Base-by-base conservation (phyloP, 140 eudicot genomes). In the Flaveria floridana region DNA sequence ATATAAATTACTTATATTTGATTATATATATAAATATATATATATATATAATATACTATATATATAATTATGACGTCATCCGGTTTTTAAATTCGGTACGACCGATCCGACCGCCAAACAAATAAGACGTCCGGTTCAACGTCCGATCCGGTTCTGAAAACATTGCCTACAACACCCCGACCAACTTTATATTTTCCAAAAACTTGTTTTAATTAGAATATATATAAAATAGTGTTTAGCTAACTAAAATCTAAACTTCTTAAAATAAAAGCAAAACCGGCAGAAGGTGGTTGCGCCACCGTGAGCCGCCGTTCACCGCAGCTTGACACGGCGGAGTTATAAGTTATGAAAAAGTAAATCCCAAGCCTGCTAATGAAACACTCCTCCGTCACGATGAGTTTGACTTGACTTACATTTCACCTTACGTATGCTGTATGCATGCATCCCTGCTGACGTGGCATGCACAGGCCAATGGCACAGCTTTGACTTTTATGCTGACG, bases 401-500 rank as follows among this genome's bases (percentile, higher is more conserved):
- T 77, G 76, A 68, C 81, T 77, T 77, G 42, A 61, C 41, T 61
- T 12, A 28, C 50, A 44, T 18, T 77, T 16, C 34, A 68, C 74
- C 18, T 46, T 73, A 34, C 61, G 70, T 59, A 77, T 57, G 67
- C 79, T 48, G 70, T 59, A 77, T 57, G 67, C 79, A 68, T 44
- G 50, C 50, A 7, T 44, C 50, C 50, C 14, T 68, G 53, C 70
- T 55, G 59, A 53, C 80, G 80, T 67, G 80, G 52, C 48, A 7
- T 67, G 59, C 58, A 66, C 75, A 67, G 23, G 74, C 59, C 47
- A 68, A 65, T 65, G 25, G 66, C 73, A 51, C 15, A 66, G 13
- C 74, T 67, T 68, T 76, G 81, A 77, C 68, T 19, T 2, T 16
- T 26, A 0, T 8, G 76, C 76, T 42, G 81, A 77, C 70, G 69